Percentiles rank a stretch among this genome's conserved stretches.
phyloP scores from a whole-genome alignment of 768 basidiomycete genomes.

The Pleurotus ostreatus region DNA sequence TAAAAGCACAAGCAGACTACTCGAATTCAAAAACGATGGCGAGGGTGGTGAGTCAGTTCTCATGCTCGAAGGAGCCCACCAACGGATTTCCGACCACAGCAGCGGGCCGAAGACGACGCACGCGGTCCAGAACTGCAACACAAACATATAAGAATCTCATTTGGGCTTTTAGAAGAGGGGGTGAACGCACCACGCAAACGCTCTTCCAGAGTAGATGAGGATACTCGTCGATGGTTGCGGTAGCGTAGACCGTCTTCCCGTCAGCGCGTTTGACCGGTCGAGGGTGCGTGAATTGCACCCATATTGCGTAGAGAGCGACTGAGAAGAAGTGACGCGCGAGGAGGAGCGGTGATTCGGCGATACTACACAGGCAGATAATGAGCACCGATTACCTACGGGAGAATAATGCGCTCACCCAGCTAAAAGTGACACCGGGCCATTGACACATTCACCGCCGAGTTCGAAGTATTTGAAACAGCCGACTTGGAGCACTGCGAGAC shows the following conservation, averaged over 20 bases:
- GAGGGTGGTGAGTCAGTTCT: not conserved
- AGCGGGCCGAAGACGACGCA: slow-evolving; percentile 86
- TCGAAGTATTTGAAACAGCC: slow-evolving; percentile 99
- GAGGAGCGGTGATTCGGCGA: slow-evolving; percentile 73
- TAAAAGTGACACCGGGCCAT: slow-evolving; percentile 86
- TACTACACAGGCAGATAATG: slow-evolving; percentile 36
- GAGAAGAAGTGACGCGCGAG: slow-evolving; percentile 91
- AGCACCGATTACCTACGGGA: too few species aligned
- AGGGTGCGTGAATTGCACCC: slow-evolving; percentile 73
- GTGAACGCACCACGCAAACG: slow-evolving; percentile 63
- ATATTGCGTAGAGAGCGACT: slow-evolving; percentile 94
- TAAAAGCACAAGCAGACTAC: not conserved
- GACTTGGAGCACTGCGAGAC: slow-evolving; percentile 56
- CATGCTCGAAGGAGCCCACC: slow-evolving; percentile 47
- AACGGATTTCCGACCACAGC: slow-evolving; percentile 82
- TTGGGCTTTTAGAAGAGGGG: not conserved
- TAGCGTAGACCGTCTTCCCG: slow-evolving; percentile 34
- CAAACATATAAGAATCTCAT: not conserved
- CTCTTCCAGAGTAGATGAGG: slow-evolving; percentile 61
- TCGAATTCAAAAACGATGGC: not conserved
- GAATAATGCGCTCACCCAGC: slow-evolving; percentile 60
- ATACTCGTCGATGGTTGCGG: slow-evolving; percentile 57
- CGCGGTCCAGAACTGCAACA: slow-evolving; percentile 79
- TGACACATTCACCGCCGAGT: slow-evolving; percentile 82
- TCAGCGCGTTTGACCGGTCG: slow-evolving; percentile 17